These are phyloP conservation scores for Clarireedia homoeocarpa DNA, from an alignment of 2,329 filamentous ascomycete species.

Conservation along the genomic window DNA sequence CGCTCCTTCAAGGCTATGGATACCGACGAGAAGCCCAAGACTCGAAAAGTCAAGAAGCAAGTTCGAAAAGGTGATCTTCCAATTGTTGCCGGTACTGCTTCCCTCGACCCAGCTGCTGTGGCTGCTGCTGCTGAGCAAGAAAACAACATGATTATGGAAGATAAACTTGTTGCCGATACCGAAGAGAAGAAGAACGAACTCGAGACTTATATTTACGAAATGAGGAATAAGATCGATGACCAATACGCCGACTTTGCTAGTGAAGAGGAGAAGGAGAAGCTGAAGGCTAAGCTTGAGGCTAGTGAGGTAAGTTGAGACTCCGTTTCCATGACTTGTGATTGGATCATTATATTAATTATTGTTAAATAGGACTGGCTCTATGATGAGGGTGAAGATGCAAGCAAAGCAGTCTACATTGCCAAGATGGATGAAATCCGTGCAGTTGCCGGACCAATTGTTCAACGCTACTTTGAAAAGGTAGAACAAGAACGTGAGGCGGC, in stretches of 20 bases:
- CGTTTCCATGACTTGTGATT: background rate
- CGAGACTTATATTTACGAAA: conserved; percentile 93
- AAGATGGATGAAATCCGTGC: conserved; percentile 95
- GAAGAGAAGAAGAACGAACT: conserved; percentile 99
- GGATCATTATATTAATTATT: conserved; percentile 16
- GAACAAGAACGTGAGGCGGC: conserved; percentile 76
- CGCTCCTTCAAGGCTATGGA: conserved; percentile 57
- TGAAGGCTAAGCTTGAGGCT: conserved; percentile 74
- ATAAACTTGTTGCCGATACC: conserved; percentile 96
- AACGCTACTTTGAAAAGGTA: conserved; percentile 92
- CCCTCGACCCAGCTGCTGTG: conserved; percentile 64
- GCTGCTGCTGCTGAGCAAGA: conserved; percentile 71
- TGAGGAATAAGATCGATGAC: conserved; percentile 91
- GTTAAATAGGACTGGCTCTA: conserved; percentile 90
- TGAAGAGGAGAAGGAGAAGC: conserved; percentile 85
- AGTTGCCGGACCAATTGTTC: conserved; percentile 82
- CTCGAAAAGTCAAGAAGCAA: conserved; percentile 98
- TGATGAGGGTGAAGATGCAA: conserved; percentile 90
- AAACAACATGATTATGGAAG: conserved; percentile 87
- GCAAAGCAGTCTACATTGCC: conserved; percentile 86
- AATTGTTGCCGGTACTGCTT: conserved; percentile 73
- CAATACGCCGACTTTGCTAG: conserved; percentile 81
- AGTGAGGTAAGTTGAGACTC: conserved; percentile 62
- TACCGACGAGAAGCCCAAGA: conserved; percentile 72
- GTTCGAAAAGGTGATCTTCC: conserved; percentile 94